Percentiles rank a stretch among this genome's conserved stretches.
Conservation (phyloP, 202 grass and related monocot genomes). For the Carex sylvatica region DNA sequence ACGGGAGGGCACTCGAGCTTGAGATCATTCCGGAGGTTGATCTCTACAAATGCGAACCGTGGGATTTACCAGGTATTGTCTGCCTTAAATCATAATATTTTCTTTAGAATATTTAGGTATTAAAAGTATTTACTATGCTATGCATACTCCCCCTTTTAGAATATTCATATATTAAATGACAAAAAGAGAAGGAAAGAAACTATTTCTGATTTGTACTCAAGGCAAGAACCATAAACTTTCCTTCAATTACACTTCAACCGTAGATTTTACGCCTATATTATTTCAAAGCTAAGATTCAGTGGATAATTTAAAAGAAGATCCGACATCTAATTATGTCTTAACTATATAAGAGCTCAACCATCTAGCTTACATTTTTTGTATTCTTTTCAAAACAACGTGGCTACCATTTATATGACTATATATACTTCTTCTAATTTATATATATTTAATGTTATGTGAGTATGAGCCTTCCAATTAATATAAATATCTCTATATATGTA, state of each 20-base stretch:
- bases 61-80: constrained; percentile 84
- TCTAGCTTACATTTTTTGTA: not conserved
- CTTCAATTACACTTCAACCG: constrained; percentile 15
- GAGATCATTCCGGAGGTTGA: constrained; percentile 95
- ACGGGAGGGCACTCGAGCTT: constrained; percentile 68
- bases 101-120: not conserved
- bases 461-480: not conserved
- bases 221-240: constrained; percentile 19
- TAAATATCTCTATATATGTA: not conserved
- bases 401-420: not conserved
- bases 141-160: not conserved
- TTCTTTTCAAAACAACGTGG: not conserved
- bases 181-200: not conserved
- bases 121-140: not conserved
- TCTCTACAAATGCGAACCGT: constrained; percentile 98
- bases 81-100: not conserved
- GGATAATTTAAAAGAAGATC: not conserved
- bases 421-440: not conserved
- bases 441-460: not conserved
- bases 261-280: not conserved
- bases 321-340: not conserved
- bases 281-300: not conserved
- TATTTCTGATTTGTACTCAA: not conserved
- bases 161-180: not conserved
- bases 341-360: not conserved